Base-by-base conservation (phyloP, 768 basidiomycete genomes). In the Mycena chlorophos region DNA sequence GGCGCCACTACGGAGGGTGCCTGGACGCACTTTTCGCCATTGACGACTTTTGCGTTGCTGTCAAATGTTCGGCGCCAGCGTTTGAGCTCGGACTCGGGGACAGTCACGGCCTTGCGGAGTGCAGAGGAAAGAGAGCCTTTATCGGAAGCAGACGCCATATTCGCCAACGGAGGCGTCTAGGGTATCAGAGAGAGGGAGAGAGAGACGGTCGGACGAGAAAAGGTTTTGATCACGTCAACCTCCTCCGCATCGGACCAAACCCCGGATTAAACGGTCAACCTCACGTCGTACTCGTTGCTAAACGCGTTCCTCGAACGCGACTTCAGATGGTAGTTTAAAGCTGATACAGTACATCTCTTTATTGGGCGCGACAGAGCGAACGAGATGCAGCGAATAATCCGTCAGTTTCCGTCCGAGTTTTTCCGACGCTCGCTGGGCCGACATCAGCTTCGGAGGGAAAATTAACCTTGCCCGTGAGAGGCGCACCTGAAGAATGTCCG, bases 341-440 rank as follows among this genome's bases (percentile, higher is more conserved):
- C 89, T 89, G 52, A 99, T 82, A 71, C 96, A 95, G 70, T 95
- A 98, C 96, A 98, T 98, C 65, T 94, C 88, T 73, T 99, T 98
- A 72, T 85, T 89, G 5, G 96, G 96, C 1, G 97, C 94, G 10
- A 98, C 97, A 10, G 89, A 88, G 52, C 97, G 86, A 47, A 99
- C 95, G 61, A 86, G 79, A 65, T 93, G 87, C 6, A 92, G 68
- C 14, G 70, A 68, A 34, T 78, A 74, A 22, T 82, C 79, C 12
- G 74, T 72, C 50, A 96, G 63, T 31, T 72, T 51, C 61, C 77
- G 68, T 27, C 85, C 86, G 27, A 97, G 72, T 61, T 74, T 78
- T 52, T 83, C 78, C 66, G 85, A 85, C 17, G 89, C 90, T 61
- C 92, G 76, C 92, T 95, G 68, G 47, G 47, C 65, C 42, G 29